Base-by-base conservation (phyloP, 495 filamentous ascomycete genomes). In the Neurospora discreta region DNA sequence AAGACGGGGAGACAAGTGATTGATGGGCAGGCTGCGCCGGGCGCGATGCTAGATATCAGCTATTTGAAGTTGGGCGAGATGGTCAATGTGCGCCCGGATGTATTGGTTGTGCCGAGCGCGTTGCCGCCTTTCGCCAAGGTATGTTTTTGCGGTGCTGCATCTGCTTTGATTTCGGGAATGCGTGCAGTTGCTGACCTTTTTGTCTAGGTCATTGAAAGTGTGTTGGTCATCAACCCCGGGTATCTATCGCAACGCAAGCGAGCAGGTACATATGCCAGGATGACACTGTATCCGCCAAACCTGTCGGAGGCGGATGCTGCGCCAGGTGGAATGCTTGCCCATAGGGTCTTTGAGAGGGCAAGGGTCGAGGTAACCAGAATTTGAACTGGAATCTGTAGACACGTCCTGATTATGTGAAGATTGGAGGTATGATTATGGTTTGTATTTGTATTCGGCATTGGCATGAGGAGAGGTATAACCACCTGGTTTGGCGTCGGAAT, bases 41-140 rank as follows among this genome's bases (percentile, higher is more conserved):
- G 95, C 0, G 88, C 91, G 1, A 80, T 84, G 79, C 79, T 99
- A 67, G 95, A 99, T 80, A 81, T 92, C 30, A 91, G 91, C 72
- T 96, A 97, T 81, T 73, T 94, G 79, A 94, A 96, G 80, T 81
- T 98, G 38, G 95, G 93, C 38, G 95, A 98, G 81, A 93, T 95
- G 89, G 84, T 95, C 74, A 91, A 90, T 73, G 90, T 92, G 3
- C 83, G 88, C 70, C 95, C 95, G 11, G 95, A 99, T 84, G 85
- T 99, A 36, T 77, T 98, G 73, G 85, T 99, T 41, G 83, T 91
- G 36, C 95, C 95, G 40, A 97, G 93, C 75, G 87, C 90, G 72
- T 80, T 99, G 74, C 89, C 90, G 10, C 89, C 92, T 5, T 97
- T 96, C 84, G 92, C 91, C 44, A 96, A 93, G 88, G 93, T 95